Base-by-base conservation (phyloP, 2,329 filamentous ascomycete genomes). In the Neurospora sp. region DNA sequence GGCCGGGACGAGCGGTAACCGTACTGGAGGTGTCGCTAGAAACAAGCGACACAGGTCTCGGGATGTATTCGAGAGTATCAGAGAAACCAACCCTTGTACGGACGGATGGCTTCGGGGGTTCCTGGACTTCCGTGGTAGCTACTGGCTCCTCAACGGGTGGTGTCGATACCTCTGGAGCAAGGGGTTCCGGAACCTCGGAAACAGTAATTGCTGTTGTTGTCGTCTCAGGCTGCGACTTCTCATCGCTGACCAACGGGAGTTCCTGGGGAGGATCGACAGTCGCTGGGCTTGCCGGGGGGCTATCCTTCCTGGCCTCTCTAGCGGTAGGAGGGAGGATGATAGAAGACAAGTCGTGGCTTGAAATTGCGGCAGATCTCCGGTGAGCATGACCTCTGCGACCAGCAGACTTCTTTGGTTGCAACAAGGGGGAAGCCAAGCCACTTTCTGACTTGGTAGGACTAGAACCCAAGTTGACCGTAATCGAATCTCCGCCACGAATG, bases 11-110 rank as follows among this genome's bases (percentile, higher is more conserved):
- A 19, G 89, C 85, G 0, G 92, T 93, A 69, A 88, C 82, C 2
- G 91, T 96, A 77, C 90, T 93, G 66, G 92, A 90, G 0, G 92
- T 93, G 77, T 96, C 93, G 23, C 89, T 94, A 1, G 93, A 97
- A 15, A 96, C 89, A 23, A 94, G 83, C 1, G 94, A 97, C 19
- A 96, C 81, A 0, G 94, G 93, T 11, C 92, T 87, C 5, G 91
- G 91, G 74, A 94, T 94, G 72, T 91, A 93, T 78, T 96, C 92
- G 37, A 96, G 84, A 11, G 88, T 91, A 73, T 96, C 93, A 0
- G 92, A 93, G 77, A 97, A 97, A 0, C 91, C 92, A 66, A 97
- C 93, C 12, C 91, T 85, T 57, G 89, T 86, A 71, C 89, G 86
- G 4, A 85, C 73, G 0, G 68, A 65, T 8, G 74, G 70, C 40